Conservation (phyloP, 2,329 filamentous ascomycete species). For the Apiospora saccharicola region DNA sequence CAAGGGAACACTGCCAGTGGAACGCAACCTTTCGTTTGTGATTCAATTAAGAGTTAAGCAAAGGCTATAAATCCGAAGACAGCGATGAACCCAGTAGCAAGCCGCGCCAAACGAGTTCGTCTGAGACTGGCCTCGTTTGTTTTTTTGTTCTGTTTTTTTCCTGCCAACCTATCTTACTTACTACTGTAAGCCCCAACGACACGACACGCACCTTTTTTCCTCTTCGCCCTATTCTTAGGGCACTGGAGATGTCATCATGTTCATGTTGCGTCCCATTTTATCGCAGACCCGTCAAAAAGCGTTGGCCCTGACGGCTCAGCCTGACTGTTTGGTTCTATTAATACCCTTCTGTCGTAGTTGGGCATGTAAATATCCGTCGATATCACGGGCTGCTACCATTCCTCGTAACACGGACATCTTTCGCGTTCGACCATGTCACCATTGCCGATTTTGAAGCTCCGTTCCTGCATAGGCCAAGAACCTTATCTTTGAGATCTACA, state of each 20-base stretch:
- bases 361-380: background rate
- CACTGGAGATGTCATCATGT: background rate
- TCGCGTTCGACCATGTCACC: background rate
- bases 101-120: background rate
- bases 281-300: background rate
- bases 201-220: background rate
- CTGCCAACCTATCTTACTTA: background rate
- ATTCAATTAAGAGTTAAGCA: background rate
- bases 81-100: background rate
- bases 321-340: background rate
- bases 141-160: background rate
- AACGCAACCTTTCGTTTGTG: background rate
- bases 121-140: background rate
- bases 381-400: background rate
- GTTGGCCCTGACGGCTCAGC: background rate
- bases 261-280: background rate
- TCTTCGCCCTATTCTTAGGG: background rate
- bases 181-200: background rate
- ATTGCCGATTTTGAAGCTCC: background rate
- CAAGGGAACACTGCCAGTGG: background rate
- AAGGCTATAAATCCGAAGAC: background rate
- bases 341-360: background rate
- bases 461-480: conserved; percentile 14
- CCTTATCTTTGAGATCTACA: conserved; percentile 18
- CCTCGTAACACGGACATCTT: background rate